A percentile compares a stretch with the other conserved stretches of the same genome.
Conservation (phyloP, 345 rosid species). For the Salix brachista region DNA sequence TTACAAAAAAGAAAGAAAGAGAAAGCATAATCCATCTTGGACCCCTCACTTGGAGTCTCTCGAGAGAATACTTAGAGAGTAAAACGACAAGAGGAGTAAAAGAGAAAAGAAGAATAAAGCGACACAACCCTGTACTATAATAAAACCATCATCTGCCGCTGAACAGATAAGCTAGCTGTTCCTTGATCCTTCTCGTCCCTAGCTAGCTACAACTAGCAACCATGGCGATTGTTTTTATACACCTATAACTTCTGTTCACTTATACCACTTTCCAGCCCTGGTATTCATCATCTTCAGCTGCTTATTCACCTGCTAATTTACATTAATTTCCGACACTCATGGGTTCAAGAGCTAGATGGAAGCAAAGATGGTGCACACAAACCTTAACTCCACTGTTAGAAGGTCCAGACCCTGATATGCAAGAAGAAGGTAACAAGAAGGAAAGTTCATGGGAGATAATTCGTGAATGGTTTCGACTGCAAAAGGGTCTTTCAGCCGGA, state of each 20-base stretch:
- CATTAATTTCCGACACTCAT: conserved; percentile 3
- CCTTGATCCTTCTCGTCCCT: conserved; percentile 25
- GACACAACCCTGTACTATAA: conserved; percentile 22
- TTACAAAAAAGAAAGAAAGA: not conserved
- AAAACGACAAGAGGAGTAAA: conserved; percentile 24
- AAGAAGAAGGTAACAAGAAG: conserved; percentile 61
- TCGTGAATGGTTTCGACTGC: conserved; percentile 87
- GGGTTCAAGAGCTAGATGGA: conserved; percentile 45
- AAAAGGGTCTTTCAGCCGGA: conserved; percentile 44
- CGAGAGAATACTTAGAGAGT: not conserved
- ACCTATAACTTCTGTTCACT: not conserved
- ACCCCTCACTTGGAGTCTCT: conserved; percentile 13
- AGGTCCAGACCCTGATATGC: conserved; percentile 93
- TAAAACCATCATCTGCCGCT: conserved; percentile 31
- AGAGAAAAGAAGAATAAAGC: conserved; percentile 25
- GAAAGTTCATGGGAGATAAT: conserved; percentile 86
- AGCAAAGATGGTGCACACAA: conserved; percentile 66
- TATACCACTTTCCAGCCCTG: not conserved
- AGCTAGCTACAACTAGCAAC: not conserved
- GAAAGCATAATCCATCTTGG: not conserved
- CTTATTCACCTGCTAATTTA: not conserved
- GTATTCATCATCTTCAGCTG: not conserved
- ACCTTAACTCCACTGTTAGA: conserved; percentile 83
- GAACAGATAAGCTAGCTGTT: conserved; percentile 57
- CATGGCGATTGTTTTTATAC: not conserved